phyloP scores from a whole-genome alignment of 345 rosid genomes.

The Raphanus raphanistrum region DNA sequence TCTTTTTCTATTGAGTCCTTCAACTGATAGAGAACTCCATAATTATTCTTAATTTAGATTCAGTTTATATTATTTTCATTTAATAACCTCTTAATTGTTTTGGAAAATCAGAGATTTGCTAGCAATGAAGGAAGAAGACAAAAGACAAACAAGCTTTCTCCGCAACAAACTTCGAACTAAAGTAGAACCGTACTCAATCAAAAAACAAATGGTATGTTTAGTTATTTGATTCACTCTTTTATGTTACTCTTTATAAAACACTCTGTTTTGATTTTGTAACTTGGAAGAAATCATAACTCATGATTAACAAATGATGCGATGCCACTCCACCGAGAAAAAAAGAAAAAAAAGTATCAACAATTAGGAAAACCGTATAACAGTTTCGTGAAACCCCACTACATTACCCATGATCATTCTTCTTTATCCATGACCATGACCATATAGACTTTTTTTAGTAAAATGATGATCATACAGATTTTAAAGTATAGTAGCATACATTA shows the following conservation, averaged over 20 bases:
- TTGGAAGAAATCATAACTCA: background rate
- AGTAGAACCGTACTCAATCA: background rate
- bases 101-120: background rate
- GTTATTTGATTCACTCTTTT: background rate
- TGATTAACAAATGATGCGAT: background rate
- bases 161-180: background rate
- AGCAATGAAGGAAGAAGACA: background rate
- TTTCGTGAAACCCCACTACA: too few species aligned
- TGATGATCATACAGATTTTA: too few species aligned
- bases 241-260: background rate
- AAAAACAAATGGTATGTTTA: background rate
- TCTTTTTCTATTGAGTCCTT: background rate
- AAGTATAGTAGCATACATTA: too few species aligned
- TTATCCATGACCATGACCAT: too few species aligned
- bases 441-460: too few species aligned
- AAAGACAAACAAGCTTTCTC: background rate
- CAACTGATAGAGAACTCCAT: background rate
- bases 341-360: background rate
- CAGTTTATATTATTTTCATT: background rate
- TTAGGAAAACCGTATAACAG: too few species aligned
- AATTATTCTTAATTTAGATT: background rate
- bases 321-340: background rate
- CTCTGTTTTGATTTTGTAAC: background rate
- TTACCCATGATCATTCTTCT: too few species aligned
- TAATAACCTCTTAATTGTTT: background rate